Base-by-base conservation (phyloP, 1,139 yeast species). In the Tardiomyces blankii region DNA sequence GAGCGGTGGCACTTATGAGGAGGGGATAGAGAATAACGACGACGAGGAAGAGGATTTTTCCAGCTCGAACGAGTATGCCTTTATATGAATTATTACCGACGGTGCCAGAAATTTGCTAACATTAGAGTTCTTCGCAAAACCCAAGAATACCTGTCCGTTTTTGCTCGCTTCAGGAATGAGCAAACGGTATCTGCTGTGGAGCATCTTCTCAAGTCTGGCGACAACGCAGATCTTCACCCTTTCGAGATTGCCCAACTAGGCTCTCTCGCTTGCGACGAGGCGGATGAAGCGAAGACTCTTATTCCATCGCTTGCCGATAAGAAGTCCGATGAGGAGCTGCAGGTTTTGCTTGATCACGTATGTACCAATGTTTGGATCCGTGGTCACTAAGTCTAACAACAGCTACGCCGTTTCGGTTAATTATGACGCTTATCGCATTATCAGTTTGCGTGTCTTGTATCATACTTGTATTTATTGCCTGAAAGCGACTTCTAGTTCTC, bases 161-260 rank as follows among this genome's bases (percentile, higher is more conserved):
- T 91, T 68, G 82, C 96, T 8, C 73, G 97, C 55, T 91, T 89
- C 66, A 82, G 87, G 66, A 94, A 88, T 63, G 83, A 88, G 44
- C 91, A 89, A 51, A 86, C 96, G 0, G 91, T 94, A 33, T 82
- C 86, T 51, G 95, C 97, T 0, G 97, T 88, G 32, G 97, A 89
- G 60, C 84, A 84, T 57, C 69, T 89, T 54, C 70, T 89, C 57
- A 84, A 81, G 57, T 77, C 87, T 47, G 78, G 85, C 44, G 78
- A 75, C 45, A 79, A 75, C 60, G 55, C 66, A 44, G 80, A 80
- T 35, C 69, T 91, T 58, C 98, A 91, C 68, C 97, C 98, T 1
- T 93, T 91, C 64, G 99, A 91, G 66, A 73, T 87, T 46, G 96
- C 98, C 0, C 98, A 91, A 66, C 72, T 91, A 51, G 70, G 97